These are phyloP conservation scores for Andrographis paniculata DNA, from an alignment of 305 asterid genomes.

Conservation along the genomic window DNA sequence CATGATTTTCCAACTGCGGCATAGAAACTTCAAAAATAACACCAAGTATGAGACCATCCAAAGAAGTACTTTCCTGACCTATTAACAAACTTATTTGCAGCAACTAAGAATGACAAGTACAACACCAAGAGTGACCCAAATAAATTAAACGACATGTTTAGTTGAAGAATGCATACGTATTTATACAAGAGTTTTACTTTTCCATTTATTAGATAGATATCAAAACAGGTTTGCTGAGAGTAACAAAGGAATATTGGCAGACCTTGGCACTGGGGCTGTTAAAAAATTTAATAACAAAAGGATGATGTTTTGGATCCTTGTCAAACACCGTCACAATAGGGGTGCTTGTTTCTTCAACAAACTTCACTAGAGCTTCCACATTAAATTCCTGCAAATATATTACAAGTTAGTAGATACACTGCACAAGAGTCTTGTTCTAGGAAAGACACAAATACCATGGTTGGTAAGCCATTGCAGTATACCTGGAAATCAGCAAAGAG, in stretches of 20 bases:
- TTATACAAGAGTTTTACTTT: no score
- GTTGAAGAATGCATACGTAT: no score
- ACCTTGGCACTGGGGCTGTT: constrained; percentile 57
- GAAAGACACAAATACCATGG: neutral
- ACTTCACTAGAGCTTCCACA: constrained; percentile 58
- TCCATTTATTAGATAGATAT: no score
- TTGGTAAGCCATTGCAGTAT: neutral
- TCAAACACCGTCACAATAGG: constrained; percentile 61
- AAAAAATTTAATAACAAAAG: constrained; percentile 60
- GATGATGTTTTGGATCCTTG: constrained; percentile 70
- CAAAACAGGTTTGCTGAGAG: no score
- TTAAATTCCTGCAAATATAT: constrained; percentile 53
- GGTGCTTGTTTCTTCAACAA: constrained; percentile 56
- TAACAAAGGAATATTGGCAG: constrained; percentile 9
- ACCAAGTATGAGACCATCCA: neutral
- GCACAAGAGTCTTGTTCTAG: constrained; percentile 1
- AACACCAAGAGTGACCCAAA: neutral
- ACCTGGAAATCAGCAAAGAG: constrained; percentile 82
- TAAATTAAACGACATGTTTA: no score
- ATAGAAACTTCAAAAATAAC: no score
- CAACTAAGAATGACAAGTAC: no score
- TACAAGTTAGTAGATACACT: constrained; percentile 10
- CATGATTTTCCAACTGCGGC: no score
- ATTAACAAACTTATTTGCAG: neutral
- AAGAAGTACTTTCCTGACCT: no score